Evolutionary conservation across 225 moss, liverwort and hornwort genomes (phyloP).

Genomic region (Climacium dendroides): DNA sequence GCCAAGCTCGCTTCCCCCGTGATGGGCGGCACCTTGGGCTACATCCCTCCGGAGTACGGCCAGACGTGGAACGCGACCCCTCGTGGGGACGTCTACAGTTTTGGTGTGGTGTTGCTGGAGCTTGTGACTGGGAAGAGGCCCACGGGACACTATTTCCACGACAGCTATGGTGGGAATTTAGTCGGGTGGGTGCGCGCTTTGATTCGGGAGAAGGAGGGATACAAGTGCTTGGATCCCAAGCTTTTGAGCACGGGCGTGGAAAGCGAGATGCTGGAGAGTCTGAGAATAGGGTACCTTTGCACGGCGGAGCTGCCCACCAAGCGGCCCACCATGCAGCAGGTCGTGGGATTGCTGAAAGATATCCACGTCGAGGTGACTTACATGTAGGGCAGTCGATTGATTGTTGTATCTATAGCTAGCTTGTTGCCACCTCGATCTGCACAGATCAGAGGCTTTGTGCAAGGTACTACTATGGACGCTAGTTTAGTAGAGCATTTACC

Average conservation of each 20-base stretch:
- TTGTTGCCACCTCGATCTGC: constrained; percentile 10
- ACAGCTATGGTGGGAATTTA: constrained; percentile 69
- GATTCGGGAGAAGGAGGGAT: constrained; percentile 52
- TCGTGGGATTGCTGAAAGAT: constrained; percentile 77
- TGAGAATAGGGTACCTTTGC: constrained; percentile 80
- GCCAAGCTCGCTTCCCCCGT: constrained; percentile 4
- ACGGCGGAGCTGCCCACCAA: constrained; percentile 76
- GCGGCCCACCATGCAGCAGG: constrained; percentile 91
- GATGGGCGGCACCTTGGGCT: constrained; percentile 68
- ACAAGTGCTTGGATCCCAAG: constrained; percentile 66
- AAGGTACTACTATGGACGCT: neutral
- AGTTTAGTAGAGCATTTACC: neutral
- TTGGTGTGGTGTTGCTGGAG: constrained; percentile 77
- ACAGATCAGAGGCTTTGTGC: constrained; percentile 21
- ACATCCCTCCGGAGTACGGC: constrained; percentile 73
- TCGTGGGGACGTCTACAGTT: constrained; percentile 79
- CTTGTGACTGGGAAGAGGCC: constrained; percentile 76
- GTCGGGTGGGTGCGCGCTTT: constrained; percentile 78
- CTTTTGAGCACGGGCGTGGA: constrained; percentile 42
- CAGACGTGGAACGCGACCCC: constrained; percentile 62
- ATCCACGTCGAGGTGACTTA: constrained; percentile 24
- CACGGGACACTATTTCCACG: constrained; percentile 54
- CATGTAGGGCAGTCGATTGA: neutral
- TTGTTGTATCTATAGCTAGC: neutral
- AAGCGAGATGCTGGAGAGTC: constrained; percentile 69